Evolutionary conservation across 331 rosid genomes (phyloP), one percentile per base, ranked within the genome.

Genomic region (Pyracantha coccinea): DNA sequence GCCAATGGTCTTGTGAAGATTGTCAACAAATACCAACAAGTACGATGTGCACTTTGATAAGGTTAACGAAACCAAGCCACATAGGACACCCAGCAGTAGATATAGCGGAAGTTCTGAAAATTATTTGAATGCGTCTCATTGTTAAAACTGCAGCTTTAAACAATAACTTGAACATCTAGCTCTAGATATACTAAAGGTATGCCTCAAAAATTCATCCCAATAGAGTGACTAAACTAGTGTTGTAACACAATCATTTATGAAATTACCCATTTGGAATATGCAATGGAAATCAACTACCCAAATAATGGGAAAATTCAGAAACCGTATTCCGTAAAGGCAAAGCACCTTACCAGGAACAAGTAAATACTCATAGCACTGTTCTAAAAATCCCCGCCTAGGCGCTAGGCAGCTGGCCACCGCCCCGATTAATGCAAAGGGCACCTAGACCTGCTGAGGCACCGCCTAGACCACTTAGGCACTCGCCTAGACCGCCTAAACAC

Each of bases 101-200:
- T 94, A 94, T 47, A 94, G 85, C 20, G 99, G 99, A 64, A 90
- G 96, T 88, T 94, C 97, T 94, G 96, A 85, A 87, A 87, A 79
- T 62, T 80, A 81, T 83, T 75, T 55, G 66, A 87, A 87, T 62
- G 80, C 55, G 71, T 81, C 75, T 84, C 64, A 77, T 41, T 74
- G 23, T 74, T 69, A 83, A 81, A 47, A 68, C 55, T n/a, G 32
- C 72, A 59, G 41, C 73, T 72, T 66, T 68, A 75, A 78, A 81
- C 61, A 71, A 63, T 41, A 62, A 68, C 71, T 75, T 32, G 31
- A 79, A 67, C 15, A 68, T 44, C 70, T 16, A 59, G 66, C 61
- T 74, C 27, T 69, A 75, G 45, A 71, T 66, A 77, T 14, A 61
- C 71, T 4, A 41, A 65, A 28, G 71, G 19, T 8, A 61, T 27